Evolutionary conservation across 2,329 filamentous ascomycete species (phyloP).

Genomic region (Curvularia hawaiiensis): DNA sequence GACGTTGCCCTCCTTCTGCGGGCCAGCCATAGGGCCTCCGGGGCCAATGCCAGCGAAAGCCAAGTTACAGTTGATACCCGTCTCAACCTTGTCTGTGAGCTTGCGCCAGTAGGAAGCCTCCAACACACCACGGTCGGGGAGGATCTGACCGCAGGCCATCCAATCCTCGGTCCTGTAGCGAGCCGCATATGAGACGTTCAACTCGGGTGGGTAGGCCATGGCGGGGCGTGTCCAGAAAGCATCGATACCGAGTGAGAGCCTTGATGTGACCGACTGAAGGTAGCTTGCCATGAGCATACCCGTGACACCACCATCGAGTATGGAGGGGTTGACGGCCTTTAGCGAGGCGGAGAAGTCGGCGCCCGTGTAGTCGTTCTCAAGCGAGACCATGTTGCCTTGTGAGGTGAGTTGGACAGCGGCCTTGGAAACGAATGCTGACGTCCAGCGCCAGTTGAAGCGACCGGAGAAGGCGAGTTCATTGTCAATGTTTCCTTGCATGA

Average conservation of each 20-base stretch:
- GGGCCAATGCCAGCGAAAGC: conserved; percentile 71
- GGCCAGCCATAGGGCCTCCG: conserved; percentile 67
- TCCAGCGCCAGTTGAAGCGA: conserved; percentile 94
- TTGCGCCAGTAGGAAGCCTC: conserved; percentile 93
- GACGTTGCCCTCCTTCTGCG: conserved; percentile 83
- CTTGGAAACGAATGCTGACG: conserved; percentile 79
- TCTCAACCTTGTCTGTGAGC: conserved; percentile 93
- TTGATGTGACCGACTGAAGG: conserved; percentile 88
- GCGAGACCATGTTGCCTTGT: conserved; percentile 86
- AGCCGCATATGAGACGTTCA: conserved; percentile 85
- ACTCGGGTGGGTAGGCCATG: conserved; percentile 85
- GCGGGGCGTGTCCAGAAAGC: conserved; percentile 90
- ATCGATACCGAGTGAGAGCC: conserved; percentile 86
- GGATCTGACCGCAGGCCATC: conserved; percentile 88
- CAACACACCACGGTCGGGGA: conserved; percentile 79
- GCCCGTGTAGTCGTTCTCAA: conserved; percentile 95
- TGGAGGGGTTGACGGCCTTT: conserved; percentile 95
- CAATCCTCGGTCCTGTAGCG: conserved; percentile 92
- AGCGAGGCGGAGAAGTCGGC: conserved; percentile 90
- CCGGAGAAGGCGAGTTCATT: conserved; percentile 87
- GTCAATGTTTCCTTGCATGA: conserved; percentile 94
- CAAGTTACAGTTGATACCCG: conserved; percentile 91
- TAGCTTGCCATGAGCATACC: conserved; percentile 97
- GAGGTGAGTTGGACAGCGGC: conserved; percentile 83
- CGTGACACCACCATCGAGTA: conserved; percentile 88